These are phyloP conservation scores for Ustilago lituana DNA, from an alignment of 1,284 basidiomycete genomes.

Conservation along the genomic window DNA sequence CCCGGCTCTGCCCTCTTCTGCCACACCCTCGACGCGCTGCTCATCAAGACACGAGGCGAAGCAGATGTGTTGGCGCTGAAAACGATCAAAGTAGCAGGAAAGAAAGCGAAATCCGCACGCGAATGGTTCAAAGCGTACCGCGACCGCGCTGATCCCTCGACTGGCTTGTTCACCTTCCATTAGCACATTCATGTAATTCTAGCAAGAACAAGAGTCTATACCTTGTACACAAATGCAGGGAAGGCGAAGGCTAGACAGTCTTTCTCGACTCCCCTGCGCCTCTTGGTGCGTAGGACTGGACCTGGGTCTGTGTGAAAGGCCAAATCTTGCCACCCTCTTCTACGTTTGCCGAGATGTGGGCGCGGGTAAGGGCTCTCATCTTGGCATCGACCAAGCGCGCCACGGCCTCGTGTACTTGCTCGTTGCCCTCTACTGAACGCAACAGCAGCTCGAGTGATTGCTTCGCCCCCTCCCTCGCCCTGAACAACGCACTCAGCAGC, in stretches of 20 bases:
- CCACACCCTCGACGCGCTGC: slow-evolving; percentile 4
- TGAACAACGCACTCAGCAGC: slow-evolving; percentile 16
- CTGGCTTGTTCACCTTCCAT: slow-evolving; percentile 9
- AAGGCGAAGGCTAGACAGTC: too few relatives aligned
- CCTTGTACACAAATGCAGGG: too few relatives aligned
- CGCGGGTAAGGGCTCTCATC: too few relatives aligned
- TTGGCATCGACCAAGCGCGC: slow-evolving; percentile 7
- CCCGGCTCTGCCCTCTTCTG: slow-evolving; percentile 30
- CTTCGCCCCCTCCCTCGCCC: slow-evolving; percentile 13
- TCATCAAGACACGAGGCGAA: slow-evolving; percentile 9
- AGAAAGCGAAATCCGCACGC: slow-evolving; percentile 28
- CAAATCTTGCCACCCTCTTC: too few relatives aligned
- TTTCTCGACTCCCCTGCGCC: slow-evolving; percentile 2
- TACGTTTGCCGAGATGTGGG: too few relatives aligned
- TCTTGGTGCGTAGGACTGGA: neutral
- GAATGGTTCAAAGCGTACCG: slow-evolving; percentile 53
- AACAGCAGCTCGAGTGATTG: neutral
- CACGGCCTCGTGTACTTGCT: slow-evolving; percentile 1
- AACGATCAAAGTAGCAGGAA: slow-evolving; percentile 36
- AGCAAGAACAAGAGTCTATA: too few relatives aligned
- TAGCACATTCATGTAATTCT: too few relatives aligned
- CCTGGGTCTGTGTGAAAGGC: slow-evolving; percentile 13
- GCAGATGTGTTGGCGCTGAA: slow-evolving; percentile 10
- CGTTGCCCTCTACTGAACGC: neutral
- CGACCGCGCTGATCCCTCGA: slow-evolving; percentile 38